Conservation (phyloP, 805 yeast species). For the Kodamaea sagamina region DNA sequence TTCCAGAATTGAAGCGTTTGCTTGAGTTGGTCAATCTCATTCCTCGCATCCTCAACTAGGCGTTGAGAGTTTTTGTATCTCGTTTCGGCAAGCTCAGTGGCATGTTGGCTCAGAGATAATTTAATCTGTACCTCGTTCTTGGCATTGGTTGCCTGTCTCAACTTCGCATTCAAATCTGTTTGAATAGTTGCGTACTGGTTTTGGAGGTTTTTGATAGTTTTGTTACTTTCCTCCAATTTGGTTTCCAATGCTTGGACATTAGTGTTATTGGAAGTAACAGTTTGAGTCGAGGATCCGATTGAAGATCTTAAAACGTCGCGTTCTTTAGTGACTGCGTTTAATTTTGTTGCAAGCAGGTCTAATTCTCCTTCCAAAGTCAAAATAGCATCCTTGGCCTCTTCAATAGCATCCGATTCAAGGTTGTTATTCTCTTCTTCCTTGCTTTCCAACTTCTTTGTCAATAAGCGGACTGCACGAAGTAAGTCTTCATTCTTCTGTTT, state of each 20-base stretch:
- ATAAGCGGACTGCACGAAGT: slow-evolving; percentile 62
- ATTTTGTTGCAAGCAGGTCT: slow-evolving; percentile 49
- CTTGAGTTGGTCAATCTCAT: slow-evolving; percentile 30
- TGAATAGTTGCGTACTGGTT: slow-evolving; percentile 46
- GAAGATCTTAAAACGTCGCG: slow-evolving; percentile 61
- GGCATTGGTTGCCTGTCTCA: slow-evolving; percentile 26
- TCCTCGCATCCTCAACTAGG: slow-evolving; percentile 29
- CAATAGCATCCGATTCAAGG: slow-evolving; percentile 50
- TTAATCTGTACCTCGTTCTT: slow-evolving; percentile 48
- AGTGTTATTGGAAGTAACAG: neutral
- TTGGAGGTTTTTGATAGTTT: slow-evolving; percentile 32
- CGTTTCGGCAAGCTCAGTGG: slow-evolving; percentile 53
- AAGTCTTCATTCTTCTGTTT: slow-evolving; percentile 76
- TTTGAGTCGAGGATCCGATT: neutral
- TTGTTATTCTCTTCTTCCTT: slow-evolving; percentile 51
- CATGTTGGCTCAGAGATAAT: slow-evolving; percentile 56
- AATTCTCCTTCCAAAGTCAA: slow-evolving; percentile 61
- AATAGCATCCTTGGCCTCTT: slow-evolving; percentile 71
- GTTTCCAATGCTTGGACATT: slow-evolving; percentile 1
- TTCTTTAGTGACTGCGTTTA: slow-evolving; percentile 60
- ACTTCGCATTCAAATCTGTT: slow-evolving; percentile 45
- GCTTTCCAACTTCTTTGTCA: slow-evolving; percentile 70
- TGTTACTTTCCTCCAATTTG: slow-evolving; percentile 7
- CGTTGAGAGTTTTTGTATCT: slow-evolving; percentile 48
- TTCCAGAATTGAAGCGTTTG: slow-evolving; percentile 42